Percentiles rank a stretch among this genome's conserved stretches.
Conservation (phyloP, 495 filamentous ascomycete genomes). For the Xylaria flabelliformis region DNA sequence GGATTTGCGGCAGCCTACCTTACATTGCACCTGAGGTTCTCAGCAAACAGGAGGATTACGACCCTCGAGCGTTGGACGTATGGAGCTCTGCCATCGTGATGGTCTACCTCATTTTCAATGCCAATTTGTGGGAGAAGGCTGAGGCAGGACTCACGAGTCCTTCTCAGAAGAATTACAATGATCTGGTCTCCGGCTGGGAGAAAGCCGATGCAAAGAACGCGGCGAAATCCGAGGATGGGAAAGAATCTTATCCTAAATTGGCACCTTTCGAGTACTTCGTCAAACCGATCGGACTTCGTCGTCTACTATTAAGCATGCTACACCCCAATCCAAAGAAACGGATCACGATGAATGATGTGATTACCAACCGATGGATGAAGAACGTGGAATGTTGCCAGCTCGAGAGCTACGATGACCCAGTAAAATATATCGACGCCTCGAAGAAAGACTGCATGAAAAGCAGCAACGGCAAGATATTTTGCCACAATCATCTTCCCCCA, state of each 20-base stretch:
- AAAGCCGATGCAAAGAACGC: slow-evolving; percentile 62
- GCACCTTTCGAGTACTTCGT: slow-evolving; percentile 55
- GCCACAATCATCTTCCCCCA: slow-evolving; percentile 56
- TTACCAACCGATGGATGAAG: slow-evolving; percentile 69
- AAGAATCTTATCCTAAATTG: slow-evolving; percentile 59
- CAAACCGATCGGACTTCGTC: slow-evolving; percentile 61
- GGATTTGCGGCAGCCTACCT: slow-evolving; percentile 75
- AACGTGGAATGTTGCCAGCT: slow-evolving; percentile 74
- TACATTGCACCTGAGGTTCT: slow-evolving; percentile 83
- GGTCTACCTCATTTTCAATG: slow-evolving; percentile 68
- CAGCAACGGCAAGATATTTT: slow-evolving; percentile 51
- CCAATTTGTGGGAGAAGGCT: slow-evolving; percentile 69
- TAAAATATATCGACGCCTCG: slow-evolving; percentile 56
- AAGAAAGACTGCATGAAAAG: slow-evolving; percentile 53
- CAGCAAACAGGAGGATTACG: slow-evolving; percentile 68
- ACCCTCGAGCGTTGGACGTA: slow-evolving; percentile 76
- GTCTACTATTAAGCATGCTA: slow-evolving; percentile 76
- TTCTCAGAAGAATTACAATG: slow-evolving; percentile 55
- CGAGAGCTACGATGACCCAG: slow-evolving; percentile 63
- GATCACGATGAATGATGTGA: slow-evolving; percentile 65
- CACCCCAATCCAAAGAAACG: slow-evolving; percentile 72
- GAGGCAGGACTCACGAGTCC: slow-evolving; percentile 44
- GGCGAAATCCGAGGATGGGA: slow-evolving; percentile 48
- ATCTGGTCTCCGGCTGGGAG: slow-evolving; percentile 67
- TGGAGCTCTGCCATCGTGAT: slow-evolving; percentile 82